A percentile compares a stretch with the other conserved stretches of the same genome.
These are phyloP conservation scores for Calophaca sinica DNA, from an alignment of 306 rosid species.

Conservation along the genomic window DNA sequence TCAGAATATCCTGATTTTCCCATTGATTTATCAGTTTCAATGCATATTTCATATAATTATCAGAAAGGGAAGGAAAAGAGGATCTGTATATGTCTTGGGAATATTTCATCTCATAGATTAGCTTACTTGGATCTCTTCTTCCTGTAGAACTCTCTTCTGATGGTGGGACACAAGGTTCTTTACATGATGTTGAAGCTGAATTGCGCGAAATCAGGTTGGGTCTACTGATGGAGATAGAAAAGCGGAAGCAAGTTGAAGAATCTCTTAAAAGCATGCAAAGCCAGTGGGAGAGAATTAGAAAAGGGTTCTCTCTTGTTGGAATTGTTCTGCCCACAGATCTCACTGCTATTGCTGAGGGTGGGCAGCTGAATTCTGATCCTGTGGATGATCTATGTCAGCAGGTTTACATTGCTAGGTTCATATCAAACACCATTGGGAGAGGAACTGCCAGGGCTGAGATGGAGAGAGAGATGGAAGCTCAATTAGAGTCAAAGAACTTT, in stretches of 20 bases:
- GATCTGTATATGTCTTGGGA: constrained; percentile 10
- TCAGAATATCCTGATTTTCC: constrained; percentile 14
- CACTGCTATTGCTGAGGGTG: constrained; percentile 46
- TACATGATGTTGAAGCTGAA: constrained; percentile 61
- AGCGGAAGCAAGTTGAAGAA: constrained; percentile 88
- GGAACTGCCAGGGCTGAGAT: constrained; percentile 83
- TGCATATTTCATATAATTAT: not conserved
- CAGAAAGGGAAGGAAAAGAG: constrained; percentile 4
- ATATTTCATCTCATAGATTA: constrained; percentile 38
- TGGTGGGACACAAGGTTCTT: constrained; percentile 60
- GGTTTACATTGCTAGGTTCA: constrained; percentile 80
- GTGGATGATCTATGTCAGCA: constrained; percentile 74
- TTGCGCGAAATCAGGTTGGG: constrained; percentile 75
- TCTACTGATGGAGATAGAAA: constrained; percentile 83
- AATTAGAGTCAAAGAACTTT: constrained; percentile 77
- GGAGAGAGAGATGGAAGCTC: constrained; percentile 85
- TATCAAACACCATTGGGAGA: constrained; percentile 83
- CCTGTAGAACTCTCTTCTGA: constrained; percentile 79
- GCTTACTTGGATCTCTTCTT: constrained; percentile 45
- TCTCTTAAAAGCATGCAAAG: constrained; percentile 63
- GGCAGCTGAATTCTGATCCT: constrained; percentile 64
- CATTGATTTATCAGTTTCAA: not conserved
- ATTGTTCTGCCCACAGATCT: constrained; percentile 72
- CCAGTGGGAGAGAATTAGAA: constrained; percentile 84
- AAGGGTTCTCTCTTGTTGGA: constrained; percentile 68